Evolutionary conservation across 2,329 filamentous ascomycete species (phyloP).

Genomic region (Fusarium chuoi): DNA sequence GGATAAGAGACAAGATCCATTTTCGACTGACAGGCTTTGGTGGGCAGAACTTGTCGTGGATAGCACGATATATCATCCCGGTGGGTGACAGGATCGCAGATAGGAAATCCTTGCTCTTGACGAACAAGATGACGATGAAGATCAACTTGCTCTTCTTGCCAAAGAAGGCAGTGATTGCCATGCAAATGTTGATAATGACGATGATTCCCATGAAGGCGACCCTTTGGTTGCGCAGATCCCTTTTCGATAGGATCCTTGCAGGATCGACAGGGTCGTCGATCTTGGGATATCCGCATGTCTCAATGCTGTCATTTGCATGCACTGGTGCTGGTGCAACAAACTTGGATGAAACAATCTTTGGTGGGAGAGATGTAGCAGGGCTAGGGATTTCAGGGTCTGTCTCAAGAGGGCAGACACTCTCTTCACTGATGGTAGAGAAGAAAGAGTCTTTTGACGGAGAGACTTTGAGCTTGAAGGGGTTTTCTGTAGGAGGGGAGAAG

Average conservation of each 20-base stretch:
- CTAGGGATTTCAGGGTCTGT: background rate
- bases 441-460: background rate
- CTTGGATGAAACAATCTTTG: background rate
- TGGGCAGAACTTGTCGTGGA: conserved; percentile 15
- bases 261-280: conserved; percentile 35
- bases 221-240: conserved; percentile 32
- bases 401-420: background rate
- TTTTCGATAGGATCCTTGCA: conserved; percentile 10
- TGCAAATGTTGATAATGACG: conserved; percentile 29
- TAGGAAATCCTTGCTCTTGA: conserved; percentile 40
- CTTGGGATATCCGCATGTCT: conserved; percentile 26
- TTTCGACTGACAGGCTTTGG: background rate
- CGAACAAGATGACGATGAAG: conserved; percentile 24
- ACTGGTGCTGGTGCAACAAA: background rate
- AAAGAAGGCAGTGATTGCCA: conserved; percentile 27
- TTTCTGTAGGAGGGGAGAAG: background rate
- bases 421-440: background rate
- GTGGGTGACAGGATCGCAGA: conserved; percentile 29
- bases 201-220: conserved; percentile 25
- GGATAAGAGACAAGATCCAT: conserved; percentile 38
- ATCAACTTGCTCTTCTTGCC: conserved; percentile 33
- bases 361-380: background rate
- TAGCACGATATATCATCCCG: conserved; percentile 4
- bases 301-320: conserved; percentile 8
- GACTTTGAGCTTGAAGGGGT: background rate